phyloP scores from a whole-genome alignment of 2,329 filamentous ascomycete genomes.

The Calonectria pteridis region DNA sequence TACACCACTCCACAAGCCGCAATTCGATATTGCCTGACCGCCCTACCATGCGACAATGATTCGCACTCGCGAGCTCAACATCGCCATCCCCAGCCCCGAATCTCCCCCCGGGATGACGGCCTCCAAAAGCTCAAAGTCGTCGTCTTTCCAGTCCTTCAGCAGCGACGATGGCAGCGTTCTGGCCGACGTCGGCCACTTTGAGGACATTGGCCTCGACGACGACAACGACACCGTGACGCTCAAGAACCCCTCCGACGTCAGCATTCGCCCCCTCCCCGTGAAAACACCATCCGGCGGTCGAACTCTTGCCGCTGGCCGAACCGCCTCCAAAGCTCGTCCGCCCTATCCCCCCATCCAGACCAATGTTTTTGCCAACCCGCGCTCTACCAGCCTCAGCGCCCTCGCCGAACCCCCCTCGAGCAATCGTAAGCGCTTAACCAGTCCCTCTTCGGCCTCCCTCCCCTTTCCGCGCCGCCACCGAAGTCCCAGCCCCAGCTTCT shows the following conservation, averaged over 20 bases:
- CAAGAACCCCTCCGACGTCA: slow-evolving; percentile 60
- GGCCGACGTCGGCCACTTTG: slow-evolving; percentile 85
- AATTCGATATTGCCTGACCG: slow-evolving; percentile 21
- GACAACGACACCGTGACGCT: slow-evolving; percentile 65
- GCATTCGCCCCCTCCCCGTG: slow-evolving; percentile 50
- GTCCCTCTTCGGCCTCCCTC: slow-evolving; percentile 53
- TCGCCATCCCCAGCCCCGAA: slow-evolving; percentile 49
- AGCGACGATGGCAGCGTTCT: slow-evolving; percentile 79
- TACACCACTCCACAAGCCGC: slow-evolving; percentile 22
- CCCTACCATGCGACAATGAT: slow-evolving; percentile 52
- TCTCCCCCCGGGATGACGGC: slow-evolving; percentile 74
- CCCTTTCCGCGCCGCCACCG: slow-evolving; percentile 57
- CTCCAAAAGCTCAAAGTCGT: slow-evolving; percentile 92
- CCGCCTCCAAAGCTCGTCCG: slow-evolving; percentile 53
- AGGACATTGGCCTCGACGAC: slow-evolving; percentile 91
- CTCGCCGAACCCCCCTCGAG: slow-evolving; percentile 51
- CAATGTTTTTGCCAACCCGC: slow-evolving; percentile 62
- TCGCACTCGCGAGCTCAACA: slow-evolving; percentile 48
- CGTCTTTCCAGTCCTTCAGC: slow-evolving; percentile 84
- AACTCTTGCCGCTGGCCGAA: slow-evolving; percentile 47
- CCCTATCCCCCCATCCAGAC: slow-evolving; percentile 60
- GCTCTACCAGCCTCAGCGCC: slow-evolving; percentile 61
- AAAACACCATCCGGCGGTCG: slow-evolving; percentile 47
- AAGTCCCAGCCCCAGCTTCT: slow-evolving; percentile 65
- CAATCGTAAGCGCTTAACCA: slow-evolving; percentile 44